Percentiles rank a stretch among this genome's conserved stretches.
phyloP scores from a whole-genome alignment of 2,329 filamentous ascomycete genomes.

The Lomentospora prolificans region DNA sequence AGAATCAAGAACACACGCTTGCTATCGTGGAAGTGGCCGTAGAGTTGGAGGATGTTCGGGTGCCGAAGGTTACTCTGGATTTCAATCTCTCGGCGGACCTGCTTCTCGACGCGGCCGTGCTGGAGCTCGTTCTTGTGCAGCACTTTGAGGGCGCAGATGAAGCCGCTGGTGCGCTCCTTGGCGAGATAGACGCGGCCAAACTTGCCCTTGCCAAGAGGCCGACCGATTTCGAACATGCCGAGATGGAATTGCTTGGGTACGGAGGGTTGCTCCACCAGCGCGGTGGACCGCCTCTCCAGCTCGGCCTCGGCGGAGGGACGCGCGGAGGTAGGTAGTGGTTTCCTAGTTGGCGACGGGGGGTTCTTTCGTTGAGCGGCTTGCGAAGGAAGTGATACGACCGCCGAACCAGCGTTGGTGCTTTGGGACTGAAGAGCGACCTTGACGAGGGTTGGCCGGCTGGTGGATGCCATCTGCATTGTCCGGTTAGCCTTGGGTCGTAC shows the following conservation, averaged over 20 bases:
- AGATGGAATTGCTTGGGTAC: slow-evolving; percentile 65
- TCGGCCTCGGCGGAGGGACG: slow-evolving; percentile 36
- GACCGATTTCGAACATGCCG: slow-evolving; percentile 89
- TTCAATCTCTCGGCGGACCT: slow-evolving; percentile 79
- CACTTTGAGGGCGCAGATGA: slow-evolving; percentile 80
- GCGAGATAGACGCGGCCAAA: slow-evolving; percentile 81
- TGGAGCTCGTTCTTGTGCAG: slow-evolving; percentile 77
- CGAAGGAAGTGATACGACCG: slow-evolving; percentile 51
- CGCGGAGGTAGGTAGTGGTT: slow-evolving; percentile 30
- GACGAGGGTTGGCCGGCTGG: slow-evolving; percentile 68
- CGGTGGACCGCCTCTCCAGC: slow-evolving; percentile 39
- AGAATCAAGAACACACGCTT: slow-evolving; percentile 82
- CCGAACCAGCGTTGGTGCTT: slow-evolving; percentile 52
- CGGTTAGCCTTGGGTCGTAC: not conserved
- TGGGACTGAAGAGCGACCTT: slow-evolving; percentile 78
- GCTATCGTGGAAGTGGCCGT: slow-evolving; percentile 81
- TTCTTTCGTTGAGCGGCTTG: slow-evolving; percentile 28
- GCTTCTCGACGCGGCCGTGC: slow-evolving; percentile 71
- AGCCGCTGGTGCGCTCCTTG: slow-evolving; percentile 66
- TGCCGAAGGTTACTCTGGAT: slow-evolving; percentile 82
- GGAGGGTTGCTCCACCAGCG: slow-evolving; percentile 47
- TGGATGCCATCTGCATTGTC: slow-evolving; percentile 14
- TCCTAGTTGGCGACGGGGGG: slow-evolving; percentile 42
- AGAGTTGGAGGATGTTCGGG: slow-evolving; percentile 75
- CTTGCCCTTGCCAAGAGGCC: slow-evolving; percentile 77